Evolutionary conservation across 176 grass and related monocot species (phyloP).

Genomic region (Musa schizocarpa): DNA sequence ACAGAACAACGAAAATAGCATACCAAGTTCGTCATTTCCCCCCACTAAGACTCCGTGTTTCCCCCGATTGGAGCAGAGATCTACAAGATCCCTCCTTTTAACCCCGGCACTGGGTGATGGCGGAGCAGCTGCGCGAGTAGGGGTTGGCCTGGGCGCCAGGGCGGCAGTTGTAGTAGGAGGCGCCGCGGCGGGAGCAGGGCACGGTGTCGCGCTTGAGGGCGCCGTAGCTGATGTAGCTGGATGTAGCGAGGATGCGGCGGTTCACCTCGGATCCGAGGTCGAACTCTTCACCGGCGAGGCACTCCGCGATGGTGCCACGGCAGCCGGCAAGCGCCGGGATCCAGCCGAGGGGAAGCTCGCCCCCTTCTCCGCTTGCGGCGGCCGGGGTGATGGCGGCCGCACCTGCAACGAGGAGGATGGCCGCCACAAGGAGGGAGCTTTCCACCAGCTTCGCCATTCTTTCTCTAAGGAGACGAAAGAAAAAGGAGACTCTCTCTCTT

Average conservation of each 20-base stretch:
- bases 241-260: slow-evolving; percentile 19
- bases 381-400: background rate
- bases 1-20: slow-evolving; percentile 6
- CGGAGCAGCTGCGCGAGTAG: slow-evolving; percentile 16
- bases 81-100: background rate
- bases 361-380: background rate
- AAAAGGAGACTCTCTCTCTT: too few relatives aligned
- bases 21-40: background rate
- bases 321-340: slow-evolving; percentile 4
- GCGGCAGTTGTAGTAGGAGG: slow-evolving; percentile 21
- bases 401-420: background rate
- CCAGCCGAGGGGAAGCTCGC: slow-evolving; percentile 1
- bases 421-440: background rate
- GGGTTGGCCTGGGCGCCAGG: slow-evolving; percentile 21
- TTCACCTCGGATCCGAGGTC: slow-evolving; percentile 13
- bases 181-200: slow-evolving; percentile 15
- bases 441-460: background rate
- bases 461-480: background rate
- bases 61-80: background rate
- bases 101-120: slow-evolving; percentile 16
- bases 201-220: slow-evolving; percentile 7
- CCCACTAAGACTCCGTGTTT: background rate
- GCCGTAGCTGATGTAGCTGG: slow-evolving; percentile 11
- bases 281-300: slow-evolving; percentile 12
- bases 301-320: slow-evolving; percentile 14